phyloP scores from a whole-genome alignment of 2,329 filamentous ascomycete species.

The Colletotrichum eremochloae region DNA sequence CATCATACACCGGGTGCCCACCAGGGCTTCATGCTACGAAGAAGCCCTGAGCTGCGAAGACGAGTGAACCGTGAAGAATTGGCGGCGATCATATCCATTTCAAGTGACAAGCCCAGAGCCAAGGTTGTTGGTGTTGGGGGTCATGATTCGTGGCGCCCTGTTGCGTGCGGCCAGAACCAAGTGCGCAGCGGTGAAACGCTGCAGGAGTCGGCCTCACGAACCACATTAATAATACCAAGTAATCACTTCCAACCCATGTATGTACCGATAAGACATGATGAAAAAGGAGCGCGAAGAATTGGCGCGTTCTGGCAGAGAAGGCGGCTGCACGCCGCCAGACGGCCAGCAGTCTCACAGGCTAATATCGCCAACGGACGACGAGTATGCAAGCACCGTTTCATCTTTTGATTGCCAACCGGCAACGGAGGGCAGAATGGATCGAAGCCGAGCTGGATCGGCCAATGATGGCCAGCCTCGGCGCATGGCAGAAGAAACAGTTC shows the following conservation, averaged over 20 bases:
- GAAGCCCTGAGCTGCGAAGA: background rate
- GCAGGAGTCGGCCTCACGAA: constrained; percentile 2
- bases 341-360: background rate
- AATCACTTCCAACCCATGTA: no score
- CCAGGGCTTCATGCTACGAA: background rate
- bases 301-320: background rate
- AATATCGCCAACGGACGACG: constrained; percentile 1
- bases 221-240: background rate
- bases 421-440: background rate
- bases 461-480: constrained; percentile 21
- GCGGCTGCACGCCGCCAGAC: constrained; percentile 10
- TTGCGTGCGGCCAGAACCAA: background rate
- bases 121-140: background rate
- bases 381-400: constrained; percentile 33
- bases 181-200: constrained; percentile 1
- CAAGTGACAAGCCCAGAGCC: background rate
- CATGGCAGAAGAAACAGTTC: constrained; percentile 31
- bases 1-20: no score
- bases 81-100: constrained; percentile 24
- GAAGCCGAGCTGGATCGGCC: constrained; percentile 10
- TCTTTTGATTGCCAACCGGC: constrained; percentile 34
- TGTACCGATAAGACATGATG: background rate
- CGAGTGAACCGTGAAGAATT: background rate
- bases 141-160: constrained; percentile 20
- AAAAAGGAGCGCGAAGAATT: background rate